phyloP scores from a whole-genome alignment of 441 rosid species.

The Gossypium laxum region DNA sequence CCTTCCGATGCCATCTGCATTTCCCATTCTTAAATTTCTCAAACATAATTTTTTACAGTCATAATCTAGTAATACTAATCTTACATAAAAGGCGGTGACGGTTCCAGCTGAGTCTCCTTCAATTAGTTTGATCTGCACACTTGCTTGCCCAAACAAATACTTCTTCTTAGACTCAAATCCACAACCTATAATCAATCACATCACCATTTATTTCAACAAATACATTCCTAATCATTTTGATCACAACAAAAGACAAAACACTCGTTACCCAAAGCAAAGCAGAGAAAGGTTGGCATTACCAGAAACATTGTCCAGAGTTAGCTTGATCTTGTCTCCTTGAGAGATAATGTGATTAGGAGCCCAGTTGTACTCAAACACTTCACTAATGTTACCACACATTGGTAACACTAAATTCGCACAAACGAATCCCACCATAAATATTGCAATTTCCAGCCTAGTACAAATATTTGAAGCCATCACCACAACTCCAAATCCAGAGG shows the following conservation, averaged over 20 bases:
- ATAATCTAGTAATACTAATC: not conserved
- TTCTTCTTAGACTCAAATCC: constrained; percentile 11
- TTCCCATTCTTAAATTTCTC: not conserved
- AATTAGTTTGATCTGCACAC: constrained; percentile 9
- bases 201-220: not conserved
- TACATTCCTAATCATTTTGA: not conserved
- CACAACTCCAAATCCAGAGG: not conserved
- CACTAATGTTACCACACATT: not conserved
- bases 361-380: constrained; percentile 6
- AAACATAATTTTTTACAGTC: too few species aligned
- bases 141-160: constrained; percentile 8
- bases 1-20: constrained; percentile 11
- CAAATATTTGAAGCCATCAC: not conserved
- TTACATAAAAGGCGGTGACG: constrained; percentile 9
- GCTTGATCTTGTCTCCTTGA: not conserved
- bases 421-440: not conserved
- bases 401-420: not conserved
- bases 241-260: not conserved
- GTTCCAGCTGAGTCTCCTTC: constrained; percentile 12
- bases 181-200: constrained; percentile 2
- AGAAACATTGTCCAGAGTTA: constrained; percentile 8
- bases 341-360: constrained; percentile 9
- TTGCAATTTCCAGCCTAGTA: not conserved
- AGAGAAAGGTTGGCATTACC: not conserved
- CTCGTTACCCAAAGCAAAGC: not conserved